A percentile compares a stretch with the other conserved stretches of the same genome.
Evolutionary conservation across 371 early-diverging fungal genomes (phyloP).

Genomic region (Rhizopus sp.): DNA sequence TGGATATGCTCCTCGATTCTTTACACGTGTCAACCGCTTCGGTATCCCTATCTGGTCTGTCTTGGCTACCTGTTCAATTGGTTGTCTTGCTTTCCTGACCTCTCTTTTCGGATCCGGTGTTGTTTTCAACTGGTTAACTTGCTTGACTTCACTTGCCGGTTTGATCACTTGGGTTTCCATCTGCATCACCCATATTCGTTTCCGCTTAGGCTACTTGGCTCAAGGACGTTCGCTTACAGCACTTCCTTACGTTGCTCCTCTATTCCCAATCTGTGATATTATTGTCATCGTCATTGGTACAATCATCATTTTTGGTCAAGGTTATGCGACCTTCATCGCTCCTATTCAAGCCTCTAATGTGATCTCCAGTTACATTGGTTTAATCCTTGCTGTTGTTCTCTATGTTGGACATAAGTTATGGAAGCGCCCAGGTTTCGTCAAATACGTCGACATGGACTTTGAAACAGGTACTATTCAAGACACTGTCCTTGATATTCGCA

Average conservation of each 20-base stretch:
- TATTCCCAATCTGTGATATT: conserved; percentile 73
- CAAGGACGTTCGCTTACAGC: conserved; percentile 65
- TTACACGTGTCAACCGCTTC: conserved; percentile 47
- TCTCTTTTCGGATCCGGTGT: conserved; percentile 55
- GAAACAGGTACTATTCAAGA: conserved; percentile 31
- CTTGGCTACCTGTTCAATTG: conserved; percentile 52
- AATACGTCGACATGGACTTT: conserved; percentile 34
- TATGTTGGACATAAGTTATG: conserved; percentile 52
- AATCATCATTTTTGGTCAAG: conserved; percentile 67
- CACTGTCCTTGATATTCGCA: conserved; percentile 13
- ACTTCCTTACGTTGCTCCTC: conserved; percentile 69
- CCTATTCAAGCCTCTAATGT: conserved; percentile 38
- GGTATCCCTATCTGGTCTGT: conserved; percentile 67
- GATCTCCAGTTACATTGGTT: conserved; percentile 48
- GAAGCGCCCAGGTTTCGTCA: conserved; percentile 27
- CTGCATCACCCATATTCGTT: conserved; percentile 72
- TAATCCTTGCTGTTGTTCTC: conserved; percentile 48
- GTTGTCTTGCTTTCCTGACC: conserved; percentile 55
- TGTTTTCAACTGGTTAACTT: conserved; percentile 72
- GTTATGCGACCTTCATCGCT: conserved; percentile 49
- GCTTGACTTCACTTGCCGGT: conserved; percentile 70
- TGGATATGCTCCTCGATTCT: conserved; percentile 63
- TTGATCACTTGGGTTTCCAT: conserved; percentile 83
- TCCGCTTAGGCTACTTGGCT: conserved; percentile 72
- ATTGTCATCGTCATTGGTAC: conserved; percentile 57